These are phyloP conservation scores for Curvularia sp. DNA, from an alignment of 2,329 filamentous ascomycete species.

Conservation along the genomic window DNA sequence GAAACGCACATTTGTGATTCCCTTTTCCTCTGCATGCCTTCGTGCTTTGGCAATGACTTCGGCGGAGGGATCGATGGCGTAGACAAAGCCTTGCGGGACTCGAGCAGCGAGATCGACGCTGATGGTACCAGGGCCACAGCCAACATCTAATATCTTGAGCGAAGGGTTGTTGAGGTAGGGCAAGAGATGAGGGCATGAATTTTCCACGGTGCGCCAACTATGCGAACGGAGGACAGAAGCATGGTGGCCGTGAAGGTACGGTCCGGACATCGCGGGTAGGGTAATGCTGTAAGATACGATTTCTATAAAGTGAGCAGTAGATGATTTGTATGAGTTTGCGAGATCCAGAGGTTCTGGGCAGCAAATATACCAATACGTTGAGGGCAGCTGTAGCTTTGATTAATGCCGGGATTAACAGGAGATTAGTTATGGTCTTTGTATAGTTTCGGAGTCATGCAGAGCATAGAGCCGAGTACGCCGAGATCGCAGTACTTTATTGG, in stretches of 20 bases:
- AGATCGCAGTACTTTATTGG: slow-evolving; percentile 1
- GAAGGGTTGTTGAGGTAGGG: slow-evolving; percentile 41
- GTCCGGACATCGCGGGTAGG: slow-evolving; percentile 16
- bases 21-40: slow-evolving; percentile 46
- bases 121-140: slow-evolving; percentile 60
- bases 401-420: slow-evolving; percentile 12
- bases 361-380: neutral
- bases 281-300: neutral
- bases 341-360: neutral
- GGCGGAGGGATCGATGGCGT: slow-evolving; percentile 55
- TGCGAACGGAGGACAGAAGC: slow-evolving; percentile 54
- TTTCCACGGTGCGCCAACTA: slow-evolving; percentile 55
- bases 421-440: slow-evolving; percentile 1
- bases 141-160: slow-evolving; percentile 56
- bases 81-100: slow-evolving; percentile 55
- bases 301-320: neutral
- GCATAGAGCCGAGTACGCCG: neutral
- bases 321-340: neutral
- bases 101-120: slow-evolving; percentile 54
- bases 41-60: slow-evolving; percentile 54
- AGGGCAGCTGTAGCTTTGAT: slow-evolving; percentile 1
- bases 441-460: neutral
- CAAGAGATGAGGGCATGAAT: slow-evolving; percentile 52
- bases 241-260: slow-evolving; percentile 55
- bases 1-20: slow-evolving; percentile 52